Evolutionary conservation across 495 filamentous ascomycete genomes (phyloP).

Genomic region (Podospora comata): DNA sequence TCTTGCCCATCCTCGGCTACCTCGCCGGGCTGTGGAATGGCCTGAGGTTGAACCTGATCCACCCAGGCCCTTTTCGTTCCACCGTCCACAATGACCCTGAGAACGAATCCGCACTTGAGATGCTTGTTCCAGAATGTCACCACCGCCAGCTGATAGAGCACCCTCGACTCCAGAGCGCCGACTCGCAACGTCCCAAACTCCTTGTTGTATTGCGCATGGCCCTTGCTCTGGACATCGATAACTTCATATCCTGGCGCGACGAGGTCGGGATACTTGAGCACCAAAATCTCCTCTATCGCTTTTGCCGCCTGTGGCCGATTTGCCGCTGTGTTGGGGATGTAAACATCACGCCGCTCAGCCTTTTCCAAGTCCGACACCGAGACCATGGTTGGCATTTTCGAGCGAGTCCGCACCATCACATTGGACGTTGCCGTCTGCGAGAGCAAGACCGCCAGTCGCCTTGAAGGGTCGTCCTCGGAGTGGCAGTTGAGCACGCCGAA

Average conservation of each 20-base stretch:
- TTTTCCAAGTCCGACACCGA: constrained; percentile 12
- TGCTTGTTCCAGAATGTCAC: constrained; percentile 26
- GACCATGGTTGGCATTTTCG: constrained; percentile 16
- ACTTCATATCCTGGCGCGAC: constrained; percentile 27
- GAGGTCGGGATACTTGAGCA: constrained; percentile 24
- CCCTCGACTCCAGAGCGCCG: background rate
- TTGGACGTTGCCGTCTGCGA: constrained; percentile 21
- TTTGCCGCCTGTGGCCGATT: background rate
- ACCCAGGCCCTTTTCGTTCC: constrained; percentile 14
- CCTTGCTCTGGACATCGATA: constrained; percentile 15
- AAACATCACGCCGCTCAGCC: constrained; percentile 12
- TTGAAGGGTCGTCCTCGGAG: constrained; percentile 13
- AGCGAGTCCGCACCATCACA: constrained; percentile 24
- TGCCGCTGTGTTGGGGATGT: constrained; percentile 19
- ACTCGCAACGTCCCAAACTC: constrained; percentile 23
- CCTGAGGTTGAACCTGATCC: constrained; percentile 21
- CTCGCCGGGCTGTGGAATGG: background rate
- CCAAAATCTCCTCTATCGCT: constrained; percentile 21
- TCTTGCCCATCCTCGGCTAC: constrained; percentile 6
- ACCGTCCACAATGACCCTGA: constrained; percentile 22
- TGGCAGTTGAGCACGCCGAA: constrained; percentile 27
- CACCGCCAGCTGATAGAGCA: constrained; percentile 26
- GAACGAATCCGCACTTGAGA: constrained; percentile 22
- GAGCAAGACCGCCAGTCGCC: constrained; percentile 23
- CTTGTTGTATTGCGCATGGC: constrained; percentile 20